Percentiles rank a stretch among this genome's conserved stretches.
phyloP scores from a whole-genome alignment of 805 yeast genomes.

The Hanseniaspora singularis region DNA sequence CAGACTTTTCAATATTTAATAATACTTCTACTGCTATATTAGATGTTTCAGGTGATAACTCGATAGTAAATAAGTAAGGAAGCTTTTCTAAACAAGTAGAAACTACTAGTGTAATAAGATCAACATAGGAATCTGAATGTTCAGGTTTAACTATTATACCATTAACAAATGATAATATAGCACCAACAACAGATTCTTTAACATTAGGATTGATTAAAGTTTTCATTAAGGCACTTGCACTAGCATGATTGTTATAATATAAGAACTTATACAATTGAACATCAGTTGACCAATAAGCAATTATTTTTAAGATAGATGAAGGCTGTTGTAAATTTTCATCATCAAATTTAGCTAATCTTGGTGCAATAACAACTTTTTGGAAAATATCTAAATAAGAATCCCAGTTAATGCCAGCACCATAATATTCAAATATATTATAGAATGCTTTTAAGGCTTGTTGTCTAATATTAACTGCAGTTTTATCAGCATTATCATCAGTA shows the following conservation, averaged over 20 bases:
- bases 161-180: conserved; percentile 44
- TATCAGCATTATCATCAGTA: conserved; percentile 26
- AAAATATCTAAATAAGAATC: conserved; percentile 37
- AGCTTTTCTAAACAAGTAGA: conserved; percentile 41
- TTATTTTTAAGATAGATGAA: conserved; percentile 58
- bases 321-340: conserved; percentile 73
- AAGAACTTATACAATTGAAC: conserved; percentile 40
- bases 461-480: conserved; percentile 48
- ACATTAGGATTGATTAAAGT: conserved; percentile 44
- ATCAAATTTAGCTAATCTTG: conserved; percentile 58
- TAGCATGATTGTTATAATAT: conserved; percentile 42
- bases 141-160: conserved; percentile 35
- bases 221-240: conserved; percentile 44
- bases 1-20: conserved; percentile 42
- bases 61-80: conserved; percentile 37
- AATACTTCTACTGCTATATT: conserved; percentile 42
- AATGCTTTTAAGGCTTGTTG: conserved; percentile 58
- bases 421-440: conserved; percentile 39
- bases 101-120: conserved; percentile 47
- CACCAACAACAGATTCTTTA: conserved; percentile 51
- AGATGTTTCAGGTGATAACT: conserved; percentile 35
- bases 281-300: conserved; percentile 46
- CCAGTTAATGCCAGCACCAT: conserved; percentile 51
- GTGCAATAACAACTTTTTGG: conserved; percentile 42
- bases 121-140: conserved; percentile 35